Conservation (phyloP, 1,284 basidiomycete species). For the Cutaneotrichosporon arboriforme region DNA sequence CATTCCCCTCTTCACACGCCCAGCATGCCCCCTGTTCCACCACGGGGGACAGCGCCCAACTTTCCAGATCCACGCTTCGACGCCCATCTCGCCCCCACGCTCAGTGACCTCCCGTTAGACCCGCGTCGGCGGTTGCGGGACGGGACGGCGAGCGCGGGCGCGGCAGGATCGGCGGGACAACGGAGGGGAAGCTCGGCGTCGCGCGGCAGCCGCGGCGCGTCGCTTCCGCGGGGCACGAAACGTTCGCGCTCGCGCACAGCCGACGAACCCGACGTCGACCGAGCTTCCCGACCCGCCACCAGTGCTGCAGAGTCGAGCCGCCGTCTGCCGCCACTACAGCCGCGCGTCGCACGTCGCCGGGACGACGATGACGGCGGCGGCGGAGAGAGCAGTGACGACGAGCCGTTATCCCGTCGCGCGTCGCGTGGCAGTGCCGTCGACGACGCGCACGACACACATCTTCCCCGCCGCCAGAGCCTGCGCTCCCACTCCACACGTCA, state of each 20-base stretch:
- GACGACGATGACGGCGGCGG: neutral
- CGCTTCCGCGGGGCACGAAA: neutral
- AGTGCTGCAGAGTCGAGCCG: slow-evolving; percentile 8
- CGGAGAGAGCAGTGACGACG: slow-evolving; percentile 4
- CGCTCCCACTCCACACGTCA: neutral
- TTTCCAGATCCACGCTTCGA: neutral
- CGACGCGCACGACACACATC: neutral
- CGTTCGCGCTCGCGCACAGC: slow-evolving; percentile 1
- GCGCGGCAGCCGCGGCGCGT: neutral
- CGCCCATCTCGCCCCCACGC: slow-evolving; percentile 9
- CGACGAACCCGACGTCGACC: neutral
- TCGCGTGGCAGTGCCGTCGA: neutral
- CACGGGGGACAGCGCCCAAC: neutral
- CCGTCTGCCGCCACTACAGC: slow-evolving; percentile 7
- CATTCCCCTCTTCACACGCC: too few relatives aligned
- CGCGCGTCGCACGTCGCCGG: neutral
- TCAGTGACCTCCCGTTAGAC: slow-evolving; percentile 30
- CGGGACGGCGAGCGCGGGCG: neutral
- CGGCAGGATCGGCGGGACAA: neutral
- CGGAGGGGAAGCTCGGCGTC: neutral
- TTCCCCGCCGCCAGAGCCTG: too few relatives aligned
- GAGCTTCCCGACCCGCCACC: too few relatives aligned
- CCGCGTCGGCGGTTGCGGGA: slow-evolving; percentile 32
- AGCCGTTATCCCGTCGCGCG: neutral
- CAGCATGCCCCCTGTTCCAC: neutral